Percentiles rank a stretch among this genome's conserved stretches.
Conservation (phyloP, 768 basidiomycete genomes). For the Serendipita sp. region DNA sequence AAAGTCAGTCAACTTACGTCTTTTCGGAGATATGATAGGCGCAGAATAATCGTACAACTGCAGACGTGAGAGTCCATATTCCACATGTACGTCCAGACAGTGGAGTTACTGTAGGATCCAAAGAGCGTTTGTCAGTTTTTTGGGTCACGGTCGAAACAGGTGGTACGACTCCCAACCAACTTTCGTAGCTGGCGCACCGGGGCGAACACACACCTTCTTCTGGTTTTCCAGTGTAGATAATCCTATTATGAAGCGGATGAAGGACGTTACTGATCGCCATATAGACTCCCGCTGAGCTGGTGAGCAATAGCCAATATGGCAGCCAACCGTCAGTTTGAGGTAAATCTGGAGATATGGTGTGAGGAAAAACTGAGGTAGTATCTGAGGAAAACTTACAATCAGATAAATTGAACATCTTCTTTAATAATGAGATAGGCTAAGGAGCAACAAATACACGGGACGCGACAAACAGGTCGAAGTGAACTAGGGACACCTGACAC, state of each 20-base stretch:
- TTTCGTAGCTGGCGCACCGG: not conserved
- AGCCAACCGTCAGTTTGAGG: constrained; percentile 54
- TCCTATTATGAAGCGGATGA: constrained; percentile 62
- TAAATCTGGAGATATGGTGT: constrained; percentile 28
- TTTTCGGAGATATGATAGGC: constrained; percentile 80
- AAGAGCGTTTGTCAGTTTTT: not conserved
- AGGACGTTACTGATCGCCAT: constrained; percentile 72
- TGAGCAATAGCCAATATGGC: constrained; percentile 77
- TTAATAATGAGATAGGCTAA: too few species aligned
- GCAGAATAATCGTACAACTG: constrained; percentile 67
- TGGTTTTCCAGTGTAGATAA: constrained; percentile 45
- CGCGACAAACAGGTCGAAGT: too few species aligned
- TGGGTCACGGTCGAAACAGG: not conserved
- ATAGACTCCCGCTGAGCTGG: constrained; percentile 62
- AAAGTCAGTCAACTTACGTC: constrained; percentile 33
- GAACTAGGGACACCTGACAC: too few species aligned
- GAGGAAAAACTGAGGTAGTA: not conserved
- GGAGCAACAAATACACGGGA: too few species aligned
- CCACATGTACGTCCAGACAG: constrained; percentile 84
- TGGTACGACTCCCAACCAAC: constrained; percentile 20
- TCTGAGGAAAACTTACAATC: not conserved
- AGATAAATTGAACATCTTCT: not conserved
- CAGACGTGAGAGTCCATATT: constrained; percentile 78
- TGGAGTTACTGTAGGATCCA: constrained; percentile 44
- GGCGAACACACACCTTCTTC: constrained; percentile 19